Evolutionary conservation across 179 eudicot species (phyloP), one percentile per base, ranked within the genome.

Genomic region (Heliamphora pulchella): DNA sequence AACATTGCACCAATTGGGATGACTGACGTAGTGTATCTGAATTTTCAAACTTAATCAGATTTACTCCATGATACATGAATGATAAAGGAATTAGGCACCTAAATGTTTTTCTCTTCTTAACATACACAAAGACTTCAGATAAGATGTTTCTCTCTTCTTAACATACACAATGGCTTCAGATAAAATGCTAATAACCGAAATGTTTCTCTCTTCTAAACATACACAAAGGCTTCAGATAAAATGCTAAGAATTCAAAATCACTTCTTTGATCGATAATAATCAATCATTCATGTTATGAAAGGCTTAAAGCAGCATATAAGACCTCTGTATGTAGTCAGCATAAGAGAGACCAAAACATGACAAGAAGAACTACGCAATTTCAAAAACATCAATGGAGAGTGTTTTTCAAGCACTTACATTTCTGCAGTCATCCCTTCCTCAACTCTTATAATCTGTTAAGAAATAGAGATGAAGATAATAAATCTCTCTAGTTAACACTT

Each of bases 351-450:
- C 10, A 61, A 54, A n/a, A n/a, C 22, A 6, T 5, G 15, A 53
- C 39, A 72, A 41, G 48, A 59, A 79, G 8, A 74, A 79, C 15
- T 13, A 18, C 15, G 66, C 54, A 41, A 67, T 5, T 57, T 57
- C 31, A 41, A 44, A 75, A 67, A 50, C 66, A 69, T 64, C 74
- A 76, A 15, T 47, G 65, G 67, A 41, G 57, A 18, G 61, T 31
- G 54, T 78, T 82, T 55, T 44, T 64, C 80, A 74, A 76, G 76
- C 79, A 80, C 97, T 90, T 86, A 95, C 98, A 95, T 89, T 77
- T 95, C 98, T 78, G 85, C 58, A 79, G 97, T 95, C 98, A 95
- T 95, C 82, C 98, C 98, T 87, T 95, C 95, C 84, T 93, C 98
- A 81, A 92, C 94, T 89, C 93, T 92, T 71, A 93, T 78, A 66